Conservation (phyloP, 2,329 filamentous ascomycete genomes). For the Parascedosporium putredinis region DNA sequence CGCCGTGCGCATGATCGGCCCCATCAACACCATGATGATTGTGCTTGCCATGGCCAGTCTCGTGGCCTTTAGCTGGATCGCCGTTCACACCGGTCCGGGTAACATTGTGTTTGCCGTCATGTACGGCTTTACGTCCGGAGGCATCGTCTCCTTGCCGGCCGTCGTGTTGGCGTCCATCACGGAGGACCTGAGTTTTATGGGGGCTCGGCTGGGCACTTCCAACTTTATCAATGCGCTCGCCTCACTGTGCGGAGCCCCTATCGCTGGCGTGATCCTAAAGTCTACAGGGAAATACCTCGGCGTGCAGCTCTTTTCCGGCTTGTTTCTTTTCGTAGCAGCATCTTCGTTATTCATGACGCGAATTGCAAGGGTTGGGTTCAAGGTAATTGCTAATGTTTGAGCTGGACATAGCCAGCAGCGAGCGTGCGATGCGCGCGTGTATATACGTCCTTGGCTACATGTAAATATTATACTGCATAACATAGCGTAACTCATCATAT, state of each 20-base stretch:
- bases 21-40: constrained; percentile 28
- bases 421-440: too few species aligned
- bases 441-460: too few species aligned
- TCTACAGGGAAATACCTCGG: constrained; percentile 12
- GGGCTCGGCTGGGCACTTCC: constrained; percentile 34
- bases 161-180: constrained; percentile 31
- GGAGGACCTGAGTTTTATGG: constrained; percentile 26
- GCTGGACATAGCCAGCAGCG: too few species aligned
- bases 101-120: constrained; percentile 31
- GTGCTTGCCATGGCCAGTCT: constrained; percentile 22
- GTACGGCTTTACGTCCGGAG: constrained; percentile 37
- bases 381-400: constrained; percentile 1
- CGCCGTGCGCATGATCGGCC: constrained; percentile 29
- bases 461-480: too few species aligned
- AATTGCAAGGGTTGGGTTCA: neutral
- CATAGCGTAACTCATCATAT: neutral
- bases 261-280: constrained; percentile 25
- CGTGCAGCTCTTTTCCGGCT: constrained; percentile 5
- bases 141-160: constrained; percentile 31
- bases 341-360: neutral
- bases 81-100: constrained; percentile 23
- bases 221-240: constrained; percentile 24
- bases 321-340: neutral
- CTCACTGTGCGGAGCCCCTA: constrained; percentile 25
- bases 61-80: constrained; percentile 28